phyloP scores from a whole-genome alignment of 129 eudicot species.

The Tagetes patula region DNA sequence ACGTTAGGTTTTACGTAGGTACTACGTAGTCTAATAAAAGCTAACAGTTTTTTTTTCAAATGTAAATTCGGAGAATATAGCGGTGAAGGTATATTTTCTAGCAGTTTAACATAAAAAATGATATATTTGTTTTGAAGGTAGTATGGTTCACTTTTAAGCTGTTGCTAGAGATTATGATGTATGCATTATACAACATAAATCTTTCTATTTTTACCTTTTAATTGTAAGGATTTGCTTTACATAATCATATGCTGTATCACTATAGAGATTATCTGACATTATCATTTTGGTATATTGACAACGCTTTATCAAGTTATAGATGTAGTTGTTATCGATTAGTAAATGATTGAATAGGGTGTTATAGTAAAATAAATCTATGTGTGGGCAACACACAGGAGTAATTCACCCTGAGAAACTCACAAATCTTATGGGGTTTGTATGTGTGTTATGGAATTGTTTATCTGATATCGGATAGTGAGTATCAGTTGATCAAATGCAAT shows the following conservation, averaged over 20 bases:
- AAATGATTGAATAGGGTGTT: background rate
- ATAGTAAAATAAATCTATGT: background rate
- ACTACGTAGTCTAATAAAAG: too few relatives aligned
- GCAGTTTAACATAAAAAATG: too few relatives aligned
- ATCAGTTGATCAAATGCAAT: background rate
- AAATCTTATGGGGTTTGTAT: constrained; percentile 1
- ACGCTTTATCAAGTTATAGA: background rate
- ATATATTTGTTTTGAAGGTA: too few relatives aligned
- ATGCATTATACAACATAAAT: background rate
- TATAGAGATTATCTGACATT: background rate
- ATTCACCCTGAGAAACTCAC: background rate
- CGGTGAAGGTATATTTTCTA: too few relatives aligned
- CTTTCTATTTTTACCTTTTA: background rate
- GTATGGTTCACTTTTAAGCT: too few relatives aligned
- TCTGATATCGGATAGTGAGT: background rate
- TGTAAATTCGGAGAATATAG: too few relatives aligned
- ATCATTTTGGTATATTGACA: background rate
- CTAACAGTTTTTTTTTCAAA: too few relatives aligned
- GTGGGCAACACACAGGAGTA: background rate
- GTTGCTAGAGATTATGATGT: too few relatives aligned
- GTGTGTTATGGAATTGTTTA: background rate
- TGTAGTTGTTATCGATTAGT: background rate
- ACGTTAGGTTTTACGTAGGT: too few relatives aligned
- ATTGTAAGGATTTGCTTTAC: background rate
- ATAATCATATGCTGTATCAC: background rate